Percentiles rank a stretch among this genome's conserved stretches.
Evolutionary conservation across 2,329 filamentous ascomycete species (phyloP).

Genomic region (Sporothrix variecibatus): DNA sequence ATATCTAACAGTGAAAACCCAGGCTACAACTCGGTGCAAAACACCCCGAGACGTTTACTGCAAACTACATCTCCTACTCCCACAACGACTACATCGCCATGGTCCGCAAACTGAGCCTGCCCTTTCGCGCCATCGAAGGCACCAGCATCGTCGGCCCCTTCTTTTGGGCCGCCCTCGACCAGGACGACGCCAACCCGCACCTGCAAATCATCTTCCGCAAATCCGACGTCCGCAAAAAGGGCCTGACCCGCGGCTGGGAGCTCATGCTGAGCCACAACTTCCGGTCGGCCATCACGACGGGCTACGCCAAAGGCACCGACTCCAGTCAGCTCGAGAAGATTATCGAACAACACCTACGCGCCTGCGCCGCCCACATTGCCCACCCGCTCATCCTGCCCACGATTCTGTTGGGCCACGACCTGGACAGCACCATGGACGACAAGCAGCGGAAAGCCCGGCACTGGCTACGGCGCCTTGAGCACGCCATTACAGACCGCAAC

Average conservation of each 20-base stretch:
- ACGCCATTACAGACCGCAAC: constrained; percentile 61
- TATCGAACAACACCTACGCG: constrained; percentile 50
- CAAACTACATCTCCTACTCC: constrained; percentile 55
- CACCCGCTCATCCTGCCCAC: constrained; percentile 62
- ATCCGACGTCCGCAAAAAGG: constrained; percentile 67
- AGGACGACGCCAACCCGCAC: constrained; percentile 58
- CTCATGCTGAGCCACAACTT: constrained; percentile 62
- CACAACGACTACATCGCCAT: constrained; percentile 56
- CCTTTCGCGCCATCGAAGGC: constrained; percentile 60
- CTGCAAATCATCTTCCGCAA: constrained; percentile 66
- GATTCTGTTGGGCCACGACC: constrained; percentile 61
- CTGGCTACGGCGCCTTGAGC: constrained; percentile 62
- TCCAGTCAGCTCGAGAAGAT: constrained; percentile 55
- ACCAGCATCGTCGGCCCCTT: constrained; percentile 62
- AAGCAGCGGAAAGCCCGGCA: constrained; percentile 65
- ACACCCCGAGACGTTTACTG: constrained; percentile 59
- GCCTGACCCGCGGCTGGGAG: constrained; percentile 65
- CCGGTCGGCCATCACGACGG: constrained; percentile 56
- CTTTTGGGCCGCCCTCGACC: constrained; percentile 61
- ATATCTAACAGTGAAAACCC: constrained; percentile 23
- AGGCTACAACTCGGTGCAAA: constrained; percentile 60
- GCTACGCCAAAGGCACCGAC: constrained; percentile 62
- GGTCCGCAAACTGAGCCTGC: constrained; percentile 56
- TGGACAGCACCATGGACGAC: constrained; percentile 57
- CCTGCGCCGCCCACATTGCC: constrained; percentile 51